Base-by-base conservation (phyloP, 164 flowering plant species). In the Tetrastigma voinierianum region DNA sequence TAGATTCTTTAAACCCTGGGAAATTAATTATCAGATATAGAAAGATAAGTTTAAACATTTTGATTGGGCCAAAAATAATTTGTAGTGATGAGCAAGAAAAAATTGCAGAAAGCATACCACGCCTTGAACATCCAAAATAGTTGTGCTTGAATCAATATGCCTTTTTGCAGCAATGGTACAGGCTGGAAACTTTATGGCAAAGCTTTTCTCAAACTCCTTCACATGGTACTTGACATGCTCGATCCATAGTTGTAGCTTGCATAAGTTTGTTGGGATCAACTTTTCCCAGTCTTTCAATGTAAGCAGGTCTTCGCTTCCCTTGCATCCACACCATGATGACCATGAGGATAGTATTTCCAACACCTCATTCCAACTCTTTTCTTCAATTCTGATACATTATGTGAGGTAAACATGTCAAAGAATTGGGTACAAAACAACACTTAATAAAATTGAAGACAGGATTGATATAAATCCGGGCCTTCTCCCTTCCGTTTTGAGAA, bases 281-380 rank as follows among this genome's bases (percentile, higher is more conserved):
- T 81, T 84, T 86, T 61, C 93, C 93, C 56, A 88, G 68, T 63
- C 86, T 80, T 72, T 88, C 93, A 71, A 88, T 80, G 71, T 88
- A 88, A 14, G 86, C 77, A 51, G 90, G 93, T 61, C 93, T 80
- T 61, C 93, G 90, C 67, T 88, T n/a, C n/a, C 93, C 68, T 80
- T 88, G n/a, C n/a, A 73, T 88, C 93, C 48, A 88, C 89, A 25
- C 93, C 90, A 67, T 88, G 93, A 76, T 86, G 54, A 15, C 93
- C 90, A 51, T 88, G 93, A 40, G 93, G 93, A 44, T 88, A 88
- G 65, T 84, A 78, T 25, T 77, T 76, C n/a, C 57, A 81, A 9
- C 21, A 87, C 92, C 65, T 87, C 92, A 71, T 76, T 57, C n/a
- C 60, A 81, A 32, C 77, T 87, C 92, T 58, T 79, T 65, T 54